phyloP scores from a whole-genome alignment of 306 rosid species.

The Citrullus mucosospermus region DNA sequence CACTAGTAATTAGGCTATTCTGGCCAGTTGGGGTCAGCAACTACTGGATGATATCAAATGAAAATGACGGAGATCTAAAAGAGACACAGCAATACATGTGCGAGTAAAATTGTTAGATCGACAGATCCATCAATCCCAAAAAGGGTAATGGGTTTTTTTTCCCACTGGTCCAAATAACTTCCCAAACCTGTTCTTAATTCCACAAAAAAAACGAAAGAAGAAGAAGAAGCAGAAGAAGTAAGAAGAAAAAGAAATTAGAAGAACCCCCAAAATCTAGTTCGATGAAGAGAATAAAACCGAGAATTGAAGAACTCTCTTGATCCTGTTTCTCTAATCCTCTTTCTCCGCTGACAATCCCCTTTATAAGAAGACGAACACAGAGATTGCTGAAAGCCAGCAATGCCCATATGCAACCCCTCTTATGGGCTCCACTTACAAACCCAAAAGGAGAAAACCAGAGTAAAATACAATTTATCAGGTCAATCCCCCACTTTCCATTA shows the following conservation, averaged over 20 bases:
- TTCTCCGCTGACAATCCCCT: conserved; percentile 7
- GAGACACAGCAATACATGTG: conserved; percentile 46
- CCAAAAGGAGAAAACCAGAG: conserved; percentile 16
- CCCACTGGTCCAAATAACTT: neutral
- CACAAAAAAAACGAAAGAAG: neutral
- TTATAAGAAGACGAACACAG: neutral
- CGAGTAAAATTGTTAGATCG: conserved; percentile 53
- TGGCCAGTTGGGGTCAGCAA: conserved; percentile 28
- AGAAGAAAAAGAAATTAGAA: neutral
- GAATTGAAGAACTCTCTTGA: neutral
- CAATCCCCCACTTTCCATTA: neutral
- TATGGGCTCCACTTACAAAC: conserved; percentile 35
- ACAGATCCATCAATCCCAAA: conserved; percentile 49
- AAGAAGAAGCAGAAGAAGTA: neutral
- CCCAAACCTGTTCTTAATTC: neutral
- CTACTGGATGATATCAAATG: conserved; percentile 15
- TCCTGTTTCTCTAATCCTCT: neutral
- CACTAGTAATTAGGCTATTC: conserved; percentile 11
- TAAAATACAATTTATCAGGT: neutral
- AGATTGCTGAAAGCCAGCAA: conserved; percentile 30
- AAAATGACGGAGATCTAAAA: conserved; percentile 48
- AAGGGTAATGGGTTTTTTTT: conserved; percentile 22
- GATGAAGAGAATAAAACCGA: neutral
- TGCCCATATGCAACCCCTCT: conserved; percentile 25
- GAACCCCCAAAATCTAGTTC: neutral